Base-by-base conservation (phyloP, 2,329 filamentous ascomycete genomes). In the Aureobasidium sp. region DNA sequence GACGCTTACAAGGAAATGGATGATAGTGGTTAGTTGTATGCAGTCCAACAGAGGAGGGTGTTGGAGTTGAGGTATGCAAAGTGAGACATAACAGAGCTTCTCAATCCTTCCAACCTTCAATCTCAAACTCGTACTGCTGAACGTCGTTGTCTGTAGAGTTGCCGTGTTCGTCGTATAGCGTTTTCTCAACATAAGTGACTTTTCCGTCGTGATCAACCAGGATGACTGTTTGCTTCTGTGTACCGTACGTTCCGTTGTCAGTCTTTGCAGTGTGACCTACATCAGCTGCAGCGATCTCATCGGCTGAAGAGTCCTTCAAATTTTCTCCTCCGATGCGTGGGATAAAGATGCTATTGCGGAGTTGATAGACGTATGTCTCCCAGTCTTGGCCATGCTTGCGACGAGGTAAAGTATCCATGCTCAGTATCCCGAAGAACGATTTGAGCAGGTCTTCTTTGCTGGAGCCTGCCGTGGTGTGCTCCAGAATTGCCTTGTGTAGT, bases 211-310 rank as follows among this genome's bases (percentile, higher is more conserved):
- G 73, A 67, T 80, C 76, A 22, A 86, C 83, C 15, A 88, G 71
- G 2, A 87, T 75, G 8, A 87, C 74, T 1, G 82, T 85, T 69
- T 87, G 84, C 71, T 84, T 85, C 69, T 86, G 83, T 2, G 85
- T 88, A 0, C 85, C 85, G 69, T 88, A 88, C 8, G 80, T 72
- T 0, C 81, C 82, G 62, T 74, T 76, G 11, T 53, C 51, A 65
- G 69, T 80, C 39, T 72, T 63, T 3, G 55, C 42, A 5, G n/a
- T 48, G 2, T 12, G 29, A 12, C 70, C 65, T 1, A 59, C 63
- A 25, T 66, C 67, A 5, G 74, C 73, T 36, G 74, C 70, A 31
- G 76, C 77, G n/a, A 78, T 67, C 59, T 75, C 71, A 22, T 78
- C 77, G 9, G 75, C 70, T 41, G 72, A 70, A 62, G 69, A 67